These are phyloP conservation scores for Microbotryomycetes sp. DNA, from an alignment of 1,284 basidiomycete species.

Conservation along the genomic window DNA sequence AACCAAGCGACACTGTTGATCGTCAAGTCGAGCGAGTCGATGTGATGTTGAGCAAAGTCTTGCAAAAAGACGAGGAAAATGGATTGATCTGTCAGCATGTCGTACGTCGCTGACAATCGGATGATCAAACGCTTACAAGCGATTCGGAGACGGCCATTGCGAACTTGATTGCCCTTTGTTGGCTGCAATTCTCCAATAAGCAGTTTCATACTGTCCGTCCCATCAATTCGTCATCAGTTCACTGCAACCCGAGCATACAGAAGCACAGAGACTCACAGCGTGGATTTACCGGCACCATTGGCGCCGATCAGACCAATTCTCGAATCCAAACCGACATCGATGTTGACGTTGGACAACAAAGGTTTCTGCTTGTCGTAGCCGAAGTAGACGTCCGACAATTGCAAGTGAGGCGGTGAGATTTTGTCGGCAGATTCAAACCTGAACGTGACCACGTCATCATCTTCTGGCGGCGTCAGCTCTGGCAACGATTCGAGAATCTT, in stretches of 20 bases:
- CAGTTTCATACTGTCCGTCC: conserved; percentile 52
- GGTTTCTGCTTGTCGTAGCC: conserved; percentile 77
- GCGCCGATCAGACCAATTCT: conserved; percentile 82
- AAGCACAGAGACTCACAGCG: conserved; percentile 36
- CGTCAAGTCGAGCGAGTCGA: conserved; percentile 78
- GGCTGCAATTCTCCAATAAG: conserved; percentile 85
- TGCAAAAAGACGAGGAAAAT: conserved; percentile 41
- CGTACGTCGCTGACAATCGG: too few species aligned
- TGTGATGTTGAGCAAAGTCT: conserved; percentile 97
- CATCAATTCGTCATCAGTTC: neutral
- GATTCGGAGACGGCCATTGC: conserved; percentile 82
- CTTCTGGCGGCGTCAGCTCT: conserved; percentile 56
- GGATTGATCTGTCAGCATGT: neutral
- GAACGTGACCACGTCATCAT: conserved; percentile 80
- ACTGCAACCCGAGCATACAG: neutral
- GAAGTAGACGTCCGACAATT: conserved; percentile 85
- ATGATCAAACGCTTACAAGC: conserved; percentile 46
- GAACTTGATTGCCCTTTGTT: conserved; percentile 68
- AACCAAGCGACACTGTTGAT: conserved; percentile 90
- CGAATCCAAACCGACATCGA: conserved; percentile 83
- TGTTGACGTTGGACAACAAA: conserved; percentile 72
- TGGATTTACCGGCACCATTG: conserved; percentile 50
- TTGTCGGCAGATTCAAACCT: conserved; percentile 91
- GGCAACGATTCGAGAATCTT: conserved; percentile 98
- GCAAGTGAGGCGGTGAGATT: conserved; percentile 91